These are phyloP conservation scores for Guadua angustifolia DNA, from an alignment of 176 grass and related monocot genomes.

Conservation along the genomic window DNA sequence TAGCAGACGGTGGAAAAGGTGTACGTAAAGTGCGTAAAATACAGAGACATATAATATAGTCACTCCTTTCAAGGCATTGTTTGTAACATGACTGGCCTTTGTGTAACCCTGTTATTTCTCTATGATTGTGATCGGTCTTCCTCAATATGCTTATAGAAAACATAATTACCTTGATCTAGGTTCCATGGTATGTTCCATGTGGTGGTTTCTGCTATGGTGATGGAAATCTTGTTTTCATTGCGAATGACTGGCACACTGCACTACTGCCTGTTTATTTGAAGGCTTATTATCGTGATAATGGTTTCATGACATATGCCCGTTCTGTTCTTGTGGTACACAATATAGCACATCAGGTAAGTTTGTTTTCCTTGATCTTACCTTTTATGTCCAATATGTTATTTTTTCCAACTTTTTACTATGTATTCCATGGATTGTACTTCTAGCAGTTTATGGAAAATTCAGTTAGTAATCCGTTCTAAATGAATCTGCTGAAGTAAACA, in stretches of 20 bases:
- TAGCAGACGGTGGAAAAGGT: neutral
- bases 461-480: conserved; percentile 1
- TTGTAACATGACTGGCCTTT: neutral
- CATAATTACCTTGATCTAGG: conserved; percentile 55
- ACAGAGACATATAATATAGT: neutral
- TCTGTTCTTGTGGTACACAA: conserved; percentile 95
- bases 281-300: conserved; percentile 82
- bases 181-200: conserved; percentile 90
- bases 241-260: conserved; percentile 95
- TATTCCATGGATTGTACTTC: conserved; percentile 22
- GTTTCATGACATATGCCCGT: conserved; percentile 81
- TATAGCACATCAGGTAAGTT: conserved; percentile 86
- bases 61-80: neutral
- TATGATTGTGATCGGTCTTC: conserved; percentile 20
- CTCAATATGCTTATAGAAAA: conserved; percentile 30
- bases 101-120: conserved; percentile 5
- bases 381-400: conserved; percentile 29
- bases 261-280: conserved; percentile 93
- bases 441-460: conserved; percentile 21
- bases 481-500: neutral
- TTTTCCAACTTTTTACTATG: neutral
- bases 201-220: conserved; percentile 89
- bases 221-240: conserved; percentile 91
- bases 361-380: conserved; percentile 11
- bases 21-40: neutral